Conservation (phyloP, 805 yeast species). For the Starmera pachycereana region DNA sequence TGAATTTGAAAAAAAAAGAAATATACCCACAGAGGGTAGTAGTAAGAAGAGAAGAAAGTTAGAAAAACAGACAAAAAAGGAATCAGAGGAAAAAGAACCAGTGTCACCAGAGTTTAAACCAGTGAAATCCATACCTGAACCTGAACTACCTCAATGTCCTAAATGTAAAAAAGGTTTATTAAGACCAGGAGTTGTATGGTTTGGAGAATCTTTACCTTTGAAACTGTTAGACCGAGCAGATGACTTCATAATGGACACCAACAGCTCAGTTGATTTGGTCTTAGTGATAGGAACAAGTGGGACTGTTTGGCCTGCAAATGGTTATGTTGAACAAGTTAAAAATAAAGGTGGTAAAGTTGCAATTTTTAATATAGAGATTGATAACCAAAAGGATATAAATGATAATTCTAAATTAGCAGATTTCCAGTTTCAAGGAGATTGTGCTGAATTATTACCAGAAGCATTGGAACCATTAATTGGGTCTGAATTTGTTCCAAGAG, state of each 20-base stretch:
- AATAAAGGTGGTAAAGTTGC: slow-evolving; percentile 76
- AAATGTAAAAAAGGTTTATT: slow-evolving; percentile 53
- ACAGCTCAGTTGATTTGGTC: slow-evolving; percentile 50
- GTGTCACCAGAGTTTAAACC: slow-evolving; percentile 37
- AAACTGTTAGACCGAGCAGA: slow-evolving; percentile 56
- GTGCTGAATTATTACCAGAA: slow-evolving; percentile 56
- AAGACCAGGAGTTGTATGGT: slow-evolving; percentile 92
- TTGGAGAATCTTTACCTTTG: slow-evolving; percentile 79
- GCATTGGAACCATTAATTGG: slow-evolving; percentile 49
- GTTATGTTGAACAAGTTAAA: slow-evolving; percentile 71
- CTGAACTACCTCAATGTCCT: slow-evolving; percentile 69
- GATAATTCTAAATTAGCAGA: slow-evolving; percentile 40
- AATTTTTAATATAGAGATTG: slow-evolving; percentile 65
- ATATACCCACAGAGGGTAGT: slow-evolving; percentile 4
- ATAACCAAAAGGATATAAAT: slow-evolving; percentile 32
- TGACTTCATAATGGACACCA: slow-evolving; percentile 40
- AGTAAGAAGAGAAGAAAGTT: slow-evolving; percentile 7
- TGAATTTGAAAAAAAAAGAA: slow-evolving; percentile 19
- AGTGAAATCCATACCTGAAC: slow-evolving; percentile 34
- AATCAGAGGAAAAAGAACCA: slow-evolving; percentile 1
- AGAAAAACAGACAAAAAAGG: slow-evolving; percentile 4
- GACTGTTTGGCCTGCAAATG: slow-evolving; percentile 85
- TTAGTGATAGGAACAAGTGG: slow-evolving; percentile 83
- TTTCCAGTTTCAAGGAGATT: slow-evolving; percentile 56
- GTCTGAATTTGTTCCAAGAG: slow-evolving; percentile 17